Conservation (phyloP, 2,329 filamentous ascomycete species). For the Exophiala aquamarina region DNA sequence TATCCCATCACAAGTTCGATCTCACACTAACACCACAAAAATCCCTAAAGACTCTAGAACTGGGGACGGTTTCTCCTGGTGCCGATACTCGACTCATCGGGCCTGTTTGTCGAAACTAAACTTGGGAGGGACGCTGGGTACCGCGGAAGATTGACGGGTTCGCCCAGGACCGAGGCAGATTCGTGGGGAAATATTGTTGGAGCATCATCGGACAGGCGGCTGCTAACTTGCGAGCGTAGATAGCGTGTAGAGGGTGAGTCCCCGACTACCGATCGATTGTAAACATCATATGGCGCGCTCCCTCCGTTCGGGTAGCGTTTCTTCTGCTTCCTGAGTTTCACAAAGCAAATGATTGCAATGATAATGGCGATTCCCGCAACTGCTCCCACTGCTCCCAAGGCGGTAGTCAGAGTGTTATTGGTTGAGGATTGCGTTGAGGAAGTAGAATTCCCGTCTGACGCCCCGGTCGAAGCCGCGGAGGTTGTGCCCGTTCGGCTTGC, state of each 20-base stretch:
- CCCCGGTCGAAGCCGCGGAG: not conserved
- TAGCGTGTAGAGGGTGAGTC: not conserved
- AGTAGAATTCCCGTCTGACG: not conserved
- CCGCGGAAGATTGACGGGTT: not conserved
- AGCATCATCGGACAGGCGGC: not conserved
- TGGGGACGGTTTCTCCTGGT: too few species aligned
- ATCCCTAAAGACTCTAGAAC: too few species aligned
- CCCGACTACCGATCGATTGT: not conserved
- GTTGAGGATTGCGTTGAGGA: not conserved
- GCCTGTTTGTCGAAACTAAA: too few species aligned
- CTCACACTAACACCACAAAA: too few species aligned
- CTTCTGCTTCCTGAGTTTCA: conserved; percentile 3
- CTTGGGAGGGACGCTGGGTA: not conserved
- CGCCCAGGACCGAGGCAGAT: not conserved
- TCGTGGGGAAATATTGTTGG: not conserved
- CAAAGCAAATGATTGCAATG: not conserved
- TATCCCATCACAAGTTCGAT: too few species aligned
- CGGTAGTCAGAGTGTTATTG: not conserved
- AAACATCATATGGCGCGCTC: not conserved
- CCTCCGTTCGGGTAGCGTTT: not conserved
- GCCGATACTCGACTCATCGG: too few species aligned
- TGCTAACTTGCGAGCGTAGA: not conserved
- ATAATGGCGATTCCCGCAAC: conserved; percentile 1
- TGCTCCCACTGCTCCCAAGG: not conserved
- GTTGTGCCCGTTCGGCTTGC: not conserved